These are phyloP conservation scores for Pythium diclinum DNA, from an alignment of 352 stramenopile species.

Conservation along the genomic window DNA sequence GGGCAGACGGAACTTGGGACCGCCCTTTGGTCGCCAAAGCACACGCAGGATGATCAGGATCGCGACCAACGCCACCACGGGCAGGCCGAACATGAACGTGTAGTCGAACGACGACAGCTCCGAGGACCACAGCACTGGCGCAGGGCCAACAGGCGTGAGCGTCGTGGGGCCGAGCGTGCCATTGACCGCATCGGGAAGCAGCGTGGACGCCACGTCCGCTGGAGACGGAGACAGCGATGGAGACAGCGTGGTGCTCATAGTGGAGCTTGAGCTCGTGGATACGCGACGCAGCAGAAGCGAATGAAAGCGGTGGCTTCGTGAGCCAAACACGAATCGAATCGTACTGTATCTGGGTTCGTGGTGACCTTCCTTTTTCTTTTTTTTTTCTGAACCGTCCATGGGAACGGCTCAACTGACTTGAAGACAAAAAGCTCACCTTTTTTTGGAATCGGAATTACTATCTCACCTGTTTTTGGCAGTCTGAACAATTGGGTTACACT, in stretches of 20 bases:
- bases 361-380: neutral
- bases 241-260: neutral
- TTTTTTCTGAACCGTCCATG: constrained; percentile 1
- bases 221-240: neutral
- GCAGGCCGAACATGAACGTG: constrained; percentile 61
- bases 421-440: constrained; percentile 3
- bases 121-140: constrained; percentile 52
- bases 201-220: neutral
- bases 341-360: too few species aligned
- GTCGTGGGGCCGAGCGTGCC: constrained; percentile 1
- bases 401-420: neutral
- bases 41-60: constrained; percentile 65
- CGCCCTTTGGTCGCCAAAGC: constrained; percentile 66
- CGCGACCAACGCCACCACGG: constrained; percentile 51
- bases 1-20: constrained; percentile 75
- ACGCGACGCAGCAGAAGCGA: neutral
- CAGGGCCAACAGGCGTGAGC: neutral
- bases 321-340: neutral
- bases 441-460: neutral
- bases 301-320: neutral
- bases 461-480: neutral
- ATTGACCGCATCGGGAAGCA: neutral
- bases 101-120: constrained; percentile 56
- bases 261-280: neutral
- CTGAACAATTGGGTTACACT: constrained; percentile 1